These are phyloP conservation scores for Diaporthe caulivora DNA, from an alignment of 2,329 filamentous ascomycete species.

Conservation along the genomic window DNA sequence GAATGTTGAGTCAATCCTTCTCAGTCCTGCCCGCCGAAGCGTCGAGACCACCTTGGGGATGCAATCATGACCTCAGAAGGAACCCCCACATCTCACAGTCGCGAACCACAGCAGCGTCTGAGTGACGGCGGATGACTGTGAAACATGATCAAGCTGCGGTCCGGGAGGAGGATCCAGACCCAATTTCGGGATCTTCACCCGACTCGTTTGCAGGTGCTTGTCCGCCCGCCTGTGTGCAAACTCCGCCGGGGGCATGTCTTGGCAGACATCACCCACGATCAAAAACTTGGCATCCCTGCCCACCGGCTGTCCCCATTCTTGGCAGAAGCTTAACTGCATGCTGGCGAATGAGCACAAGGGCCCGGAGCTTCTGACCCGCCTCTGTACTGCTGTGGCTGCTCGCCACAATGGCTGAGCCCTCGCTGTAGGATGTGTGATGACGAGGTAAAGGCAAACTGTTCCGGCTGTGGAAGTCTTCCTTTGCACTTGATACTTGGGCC, in stretches of 20 bases:
- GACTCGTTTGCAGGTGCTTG: too few relatives aligned
- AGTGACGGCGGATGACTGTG: conserved; percentile 10
- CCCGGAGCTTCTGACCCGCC: conserved; percentile 20
- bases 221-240: background rate
- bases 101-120: background rate
- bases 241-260: background rate
- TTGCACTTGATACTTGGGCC: too few relatives aligned
- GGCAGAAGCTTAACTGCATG: background rate
- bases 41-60: background rate
- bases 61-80: background rate
- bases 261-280: conserved; percentile 12
- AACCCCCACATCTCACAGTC: background rate
- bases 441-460: background rate
- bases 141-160: conserved; percentile 14
- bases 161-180: background rate
- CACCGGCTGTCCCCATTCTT: conserved; percentile 1
- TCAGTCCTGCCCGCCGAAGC: background rate
- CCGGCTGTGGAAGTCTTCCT: too few relatives aligned
- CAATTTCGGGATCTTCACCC: background rate
- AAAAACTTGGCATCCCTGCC: conserved; percentile 30
- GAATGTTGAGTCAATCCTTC: background rate
- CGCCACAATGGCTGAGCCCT: background rate
- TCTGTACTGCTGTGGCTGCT: background rate
- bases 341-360: background rate
- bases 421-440: background rate